These are phyloP conservation scores for Didymella keratinophila DNA, from an alignment of 2,329 filamentous ascomycete species.

Conservation along the genomic window DNA sequence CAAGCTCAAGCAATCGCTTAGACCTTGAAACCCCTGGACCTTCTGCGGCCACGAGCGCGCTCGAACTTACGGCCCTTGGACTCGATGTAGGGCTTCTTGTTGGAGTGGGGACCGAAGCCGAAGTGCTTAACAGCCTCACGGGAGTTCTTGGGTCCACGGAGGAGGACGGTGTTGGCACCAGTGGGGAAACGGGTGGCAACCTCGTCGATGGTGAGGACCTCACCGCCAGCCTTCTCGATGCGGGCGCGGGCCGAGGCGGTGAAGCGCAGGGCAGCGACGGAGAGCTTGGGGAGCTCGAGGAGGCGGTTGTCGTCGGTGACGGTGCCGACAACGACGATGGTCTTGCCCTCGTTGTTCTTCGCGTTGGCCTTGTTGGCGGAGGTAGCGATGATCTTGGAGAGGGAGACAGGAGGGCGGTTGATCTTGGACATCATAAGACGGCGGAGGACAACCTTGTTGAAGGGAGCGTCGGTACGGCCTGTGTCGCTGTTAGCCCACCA, in stretches of 20 bases:
- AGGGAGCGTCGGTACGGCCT: constrained; percentile 95
- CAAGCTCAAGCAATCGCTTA: constrained; percentile 62
- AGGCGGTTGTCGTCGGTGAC: constrained; percentile 25
- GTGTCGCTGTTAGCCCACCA: constrained; percentile 38
- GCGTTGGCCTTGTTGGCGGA: constrained; percentile 61
- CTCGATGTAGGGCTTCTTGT: constrained; percentile 98
- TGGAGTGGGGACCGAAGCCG: constrained; percentile 94
- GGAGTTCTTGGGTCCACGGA: constrained; percentile 97
- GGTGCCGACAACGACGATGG: constrained; percentile 74
- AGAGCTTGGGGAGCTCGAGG: constrained; percentile 82
- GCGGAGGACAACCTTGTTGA: constrained; percentile 99
- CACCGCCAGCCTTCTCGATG: constrained; percentile 91
- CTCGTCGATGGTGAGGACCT: constrained; percentile 95
- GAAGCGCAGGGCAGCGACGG: constrained; percentile 93
- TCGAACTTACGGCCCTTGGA: constrained; percentile 99
- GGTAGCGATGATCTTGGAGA: constrained; percentile 82
- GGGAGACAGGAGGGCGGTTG: constrained; percentile 86
- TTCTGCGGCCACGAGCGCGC: constrained; percentile 97
- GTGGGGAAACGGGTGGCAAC: constrained; percentile 94
- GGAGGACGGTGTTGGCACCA: constrained; percentile 94
- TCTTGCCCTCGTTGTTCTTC: constrained; percentile 75
- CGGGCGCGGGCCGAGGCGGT: constrained; percentile 94
- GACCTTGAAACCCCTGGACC: constrained; percentile 99
- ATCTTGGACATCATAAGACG: constrained; percentile 98
- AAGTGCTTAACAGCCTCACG: constrained; percentile 99